Percentiles rank a stretch among this genome's conserved stretches.
These are phyloP conservation scores for Lichtheimia corymbifera DNA, from an alignment of 371 early-diverging fungal species.

Conservation along the genomic window DNA sequence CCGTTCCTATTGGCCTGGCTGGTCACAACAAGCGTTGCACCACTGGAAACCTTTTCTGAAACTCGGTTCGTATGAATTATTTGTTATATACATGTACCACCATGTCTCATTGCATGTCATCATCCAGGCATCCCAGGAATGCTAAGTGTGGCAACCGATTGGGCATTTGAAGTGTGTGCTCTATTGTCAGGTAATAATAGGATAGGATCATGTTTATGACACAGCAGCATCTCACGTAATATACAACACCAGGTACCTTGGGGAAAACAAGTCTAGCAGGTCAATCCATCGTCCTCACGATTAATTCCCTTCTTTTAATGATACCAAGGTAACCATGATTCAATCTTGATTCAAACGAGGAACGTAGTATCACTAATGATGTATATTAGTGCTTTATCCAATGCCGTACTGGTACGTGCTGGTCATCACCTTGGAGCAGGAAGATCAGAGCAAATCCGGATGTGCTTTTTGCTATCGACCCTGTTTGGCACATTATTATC, in stretches of 20 bases:
- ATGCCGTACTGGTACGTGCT: constrained; percentile 31
- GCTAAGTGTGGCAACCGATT: constrained; percentile 47
- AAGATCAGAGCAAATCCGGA: constrained; percentile 23
- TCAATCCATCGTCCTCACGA: constrained; percentile 37
- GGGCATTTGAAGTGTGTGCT: constrained; percentile 56
- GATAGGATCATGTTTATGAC: too few species aligned
- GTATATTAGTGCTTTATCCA: constrained; percentile 32
- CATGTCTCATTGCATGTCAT: not conserved
- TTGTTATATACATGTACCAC: not conserved
- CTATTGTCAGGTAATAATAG: constrained; percentile 29
- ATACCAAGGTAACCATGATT: constrained; percentile 32
- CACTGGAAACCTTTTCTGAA: constrained; percentile 42
- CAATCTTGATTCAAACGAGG: not conserved
- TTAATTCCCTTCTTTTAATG: constrained; percentile 37
- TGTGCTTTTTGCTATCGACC: constrained; percentile 24
- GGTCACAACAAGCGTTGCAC: constrained; percentile 26
- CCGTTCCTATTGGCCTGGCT: constrained; percentile 35
- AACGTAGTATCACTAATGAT: not conserved
- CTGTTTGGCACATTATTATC: constrained; percentile 17
- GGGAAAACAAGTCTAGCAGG: constrained; percentile 46
- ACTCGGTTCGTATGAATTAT: constrained; percentile 25
- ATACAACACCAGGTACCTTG: constrained; percentile 21
- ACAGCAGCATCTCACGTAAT: not conserved
- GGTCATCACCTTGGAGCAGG: constrained; percentile 46
- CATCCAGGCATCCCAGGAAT: constrained; percentile 44